Conservation (phyloP, 352 stramenopile genomes). For the Globisporangium cystogenes region DNA sequence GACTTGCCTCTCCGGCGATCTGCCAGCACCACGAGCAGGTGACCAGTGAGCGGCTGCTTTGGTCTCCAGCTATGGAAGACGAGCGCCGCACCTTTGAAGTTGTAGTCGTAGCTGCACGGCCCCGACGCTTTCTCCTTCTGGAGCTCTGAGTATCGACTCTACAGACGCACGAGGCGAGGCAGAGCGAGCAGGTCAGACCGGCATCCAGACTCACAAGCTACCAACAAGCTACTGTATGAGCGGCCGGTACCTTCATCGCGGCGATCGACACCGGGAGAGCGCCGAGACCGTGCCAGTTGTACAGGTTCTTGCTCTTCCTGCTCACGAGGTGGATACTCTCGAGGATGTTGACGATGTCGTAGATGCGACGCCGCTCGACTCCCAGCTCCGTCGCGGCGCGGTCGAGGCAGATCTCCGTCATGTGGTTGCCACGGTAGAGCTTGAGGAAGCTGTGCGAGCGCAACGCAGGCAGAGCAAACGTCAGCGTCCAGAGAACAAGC, state of each 20-base stretch:
- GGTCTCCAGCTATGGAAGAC: too few species aligned
- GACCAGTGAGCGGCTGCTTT: not conserved
- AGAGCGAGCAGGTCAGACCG: not conserved
- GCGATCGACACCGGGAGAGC: slow-evolving; percentile 59
- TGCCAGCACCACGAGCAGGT: slow-evolving; percentile 5
- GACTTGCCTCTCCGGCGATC: slow-evolving; percentile 78
- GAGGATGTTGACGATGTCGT: slow-evolving; percentile 98
- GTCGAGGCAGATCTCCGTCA: slow-evolving; percentile 75
- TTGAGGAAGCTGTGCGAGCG: slow-evolving; percentile 56
- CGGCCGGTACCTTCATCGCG: slow-evolving; percentile 57
- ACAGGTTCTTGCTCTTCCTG: slow-evolving; percentile 96
- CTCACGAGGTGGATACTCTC: slow-evolving; percentile 93
- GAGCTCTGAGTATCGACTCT: slow-evolving; percentile 43
- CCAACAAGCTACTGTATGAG: not conserved
- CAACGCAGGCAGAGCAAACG: not conserved
- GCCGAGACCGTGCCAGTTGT: slow-evolving; percentile 86
- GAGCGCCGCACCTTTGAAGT: slow-evolving; percentile 44
- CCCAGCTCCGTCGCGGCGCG: slow-evolving; percentile 59
- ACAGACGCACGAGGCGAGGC: not conserved
- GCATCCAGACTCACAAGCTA: not conserved
- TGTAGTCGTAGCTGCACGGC: slow-evolving; percentile 36
- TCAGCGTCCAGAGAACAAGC: not conserved
- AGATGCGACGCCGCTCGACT: slow-evolving; percentile 94
- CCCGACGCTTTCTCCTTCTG: slow-evolving; percentile 19
- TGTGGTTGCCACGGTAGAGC: slow-evolving; percentile 56